Evolutionary conservation across 2,329 filamentous ascomycete genomes (phyloP).

Genomic region (Cytospora chrysosperma): DNA sequence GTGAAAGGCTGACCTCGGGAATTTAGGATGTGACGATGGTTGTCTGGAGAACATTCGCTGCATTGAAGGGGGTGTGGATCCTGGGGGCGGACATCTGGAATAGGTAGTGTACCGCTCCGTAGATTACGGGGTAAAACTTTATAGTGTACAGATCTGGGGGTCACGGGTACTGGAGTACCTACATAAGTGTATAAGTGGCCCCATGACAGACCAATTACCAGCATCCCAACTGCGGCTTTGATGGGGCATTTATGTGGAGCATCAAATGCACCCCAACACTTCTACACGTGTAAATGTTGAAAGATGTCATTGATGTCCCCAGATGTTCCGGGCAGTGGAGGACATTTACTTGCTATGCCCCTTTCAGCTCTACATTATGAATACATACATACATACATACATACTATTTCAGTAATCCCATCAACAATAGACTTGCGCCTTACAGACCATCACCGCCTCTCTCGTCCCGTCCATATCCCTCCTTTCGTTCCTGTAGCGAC

Average conservation of each 20-base stretch:
- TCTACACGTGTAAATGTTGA: not conserved
- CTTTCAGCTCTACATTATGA: not conserved
- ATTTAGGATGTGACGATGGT: too few relatives aligned
- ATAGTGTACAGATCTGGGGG: not conserved
- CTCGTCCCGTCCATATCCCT: not conserved
- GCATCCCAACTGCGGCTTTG: not conserved
- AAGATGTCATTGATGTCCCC: not conserved
- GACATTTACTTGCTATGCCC: not conserved
- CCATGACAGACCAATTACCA: not conserved
- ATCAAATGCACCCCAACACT: not conserved
- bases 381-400: not conserved
- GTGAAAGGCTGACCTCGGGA: too few relatives aligned
- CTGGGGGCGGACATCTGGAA: too few relatives aligned
- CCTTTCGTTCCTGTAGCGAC: not conserved
- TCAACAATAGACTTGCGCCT: not conserved
- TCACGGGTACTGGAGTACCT: not conserved
- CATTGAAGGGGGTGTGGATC: too few relatives aligned
- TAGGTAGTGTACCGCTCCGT: too few relatives aligned
- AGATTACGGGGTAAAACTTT: conserved; percentile 9
- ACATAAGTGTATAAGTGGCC: too few relatives aligned
- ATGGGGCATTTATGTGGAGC: not conserved
- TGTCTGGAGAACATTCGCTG: too few relatives aligned
- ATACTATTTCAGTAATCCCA: too few relatives aligned
- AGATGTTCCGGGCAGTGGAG: not conserved
- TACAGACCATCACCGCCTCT: not conserved